Conservation (phyloP, 306 rosid species). For the Calophaca sinica region DNA sequence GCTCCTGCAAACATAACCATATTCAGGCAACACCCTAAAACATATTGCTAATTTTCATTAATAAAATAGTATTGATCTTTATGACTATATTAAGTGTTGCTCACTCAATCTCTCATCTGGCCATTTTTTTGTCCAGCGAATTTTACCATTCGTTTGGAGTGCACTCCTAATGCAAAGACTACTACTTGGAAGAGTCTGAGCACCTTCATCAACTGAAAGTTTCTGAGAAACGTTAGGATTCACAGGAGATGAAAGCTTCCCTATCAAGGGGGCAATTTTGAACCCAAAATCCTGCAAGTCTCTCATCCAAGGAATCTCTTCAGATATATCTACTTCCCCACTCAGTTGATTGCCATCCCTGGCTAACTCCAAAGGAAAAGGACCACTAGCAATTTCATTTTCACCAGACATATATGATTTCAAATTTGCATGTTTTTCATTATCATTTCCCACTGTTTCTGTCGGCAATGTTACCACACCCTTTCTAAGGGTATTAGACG, state of each 20-base stretch:
- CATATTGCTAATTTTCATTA: constrained; percentile 49
- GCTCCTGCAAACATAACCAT: constrained; percentile 63
- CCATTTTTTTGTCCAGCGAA: constrained; percentile 48
- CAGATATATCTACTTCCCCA: constrained; percentile 61
- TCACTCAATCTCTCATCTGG: constrained; percentile 52
- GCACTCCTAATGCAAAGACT: constrained; percentile 52
- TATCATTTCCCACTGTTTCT: constrained; percentile 54
- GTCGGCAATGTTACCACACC: constrained; percentile 43
- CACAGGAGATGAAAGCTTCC: constrained; percentile 55
- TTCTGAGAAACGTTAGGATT: constrained; percentile 57
- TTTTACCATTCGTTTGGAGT: constrained; percentile 56
- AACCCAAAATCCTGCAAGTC: constrained; percentile 79
- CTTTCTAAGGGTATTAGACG: constrained; percentile 51
- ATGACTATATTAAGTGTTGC: constrained; percentile 50
- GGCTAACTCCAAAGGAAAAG: constrained; percentile 46
- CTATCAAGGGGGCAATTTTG: constrained; percentile 56
- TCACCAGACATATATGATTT: constrained; percentile 41
- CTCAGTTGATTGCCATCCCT: constrained; percentile 60
- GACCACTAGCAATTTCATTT: constrained; percentile 38
- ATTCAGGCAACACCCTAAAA: constrained; percentile 51
- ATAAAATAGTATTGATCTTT: constrained; percentile 32
- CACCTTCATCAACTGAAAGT: constrained; percentile 52
- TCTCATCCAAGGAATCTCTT: constrained; percentile 63
- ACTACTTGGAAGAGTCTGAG: constrained; percentile 47
- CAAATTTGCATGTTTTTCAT: constrained; percentile 44